Percentiles rank a stretch among this genome's conserved stretches.
Evolutionary conservation across 805 yeast species (phyloP).

Genomic region (Kuraishia capsulata): DNA sequence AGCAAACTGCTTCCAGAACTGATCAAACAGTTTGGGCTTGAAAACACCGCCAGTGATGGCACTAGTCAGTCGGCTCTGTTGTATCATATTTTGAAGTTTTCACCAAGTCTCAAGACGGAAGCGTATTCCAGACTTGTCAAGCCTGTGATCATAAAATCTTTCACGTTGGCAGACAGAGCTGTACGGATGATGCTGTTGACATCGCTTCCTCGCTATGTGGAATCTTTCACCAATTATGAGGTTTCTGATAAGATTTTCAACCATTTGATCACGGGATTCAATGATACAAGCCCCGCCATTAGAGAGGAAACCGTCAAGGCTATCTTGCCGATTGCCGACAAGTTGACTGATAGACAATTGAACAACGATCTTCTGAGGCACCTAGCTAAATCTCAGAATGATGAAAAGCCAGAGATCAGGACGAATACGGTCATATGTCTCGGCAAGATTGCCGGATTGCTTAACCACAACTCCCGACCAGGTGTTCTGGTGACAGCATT

Average conservation of each 20-base stretch:
- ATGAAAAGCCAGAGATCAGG: conserved; percentile 66
- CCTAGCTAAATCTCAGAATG: conserved; percentile 76
- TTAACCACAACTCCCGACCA: conserved; percentile 48
- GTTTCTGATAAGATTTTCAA: conserved; percentile 64
- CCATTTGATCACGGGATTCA: conserved; percentile 68
- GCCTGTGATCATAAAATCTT: conserved; percentile 59
- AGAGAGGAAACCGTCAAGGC: conserved; percentile 74
- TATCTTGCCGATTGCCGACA: conserved; percentile 44
- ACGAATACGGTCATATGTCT: conserved; percentile 68
- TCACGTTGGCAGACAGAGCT: conserved; percentile 63
- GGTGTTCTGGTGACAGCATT: conserved; percentile 83
- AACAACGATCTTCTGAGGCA: conserved; percentile 78
- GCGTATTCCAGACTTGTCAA: conserved; percentile 34
- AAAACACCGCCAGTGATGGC: conserved; percentile 12
- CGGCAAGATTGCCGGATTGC: conserved; percentile 50
- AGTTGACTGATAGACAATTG: conserved; percentile 67
- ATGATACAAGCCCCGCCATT: conserved; percentile 74
- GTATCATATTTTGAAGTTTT: conserved; percentile 29
- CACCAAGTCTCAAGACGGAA: conserved; percentile 19
- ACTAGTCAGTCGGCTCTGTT: conserved; percentile 21
- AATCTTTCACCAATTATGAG: conserved; percentile 43
- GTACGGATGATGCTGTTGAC: conserved; percentile 65
- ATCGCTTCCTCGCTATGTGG: conserved; percentile 46
- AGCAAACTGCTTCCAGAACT: conserved; percentile 67
- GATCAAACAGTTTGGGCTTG: conserved; percentile 28